A percentile compares a stretch with the other conserved stretches of the same genome.
Conservation (phyloP, 1,139 yeast species). For the Debaryomycetaceae sp. region DNA sequence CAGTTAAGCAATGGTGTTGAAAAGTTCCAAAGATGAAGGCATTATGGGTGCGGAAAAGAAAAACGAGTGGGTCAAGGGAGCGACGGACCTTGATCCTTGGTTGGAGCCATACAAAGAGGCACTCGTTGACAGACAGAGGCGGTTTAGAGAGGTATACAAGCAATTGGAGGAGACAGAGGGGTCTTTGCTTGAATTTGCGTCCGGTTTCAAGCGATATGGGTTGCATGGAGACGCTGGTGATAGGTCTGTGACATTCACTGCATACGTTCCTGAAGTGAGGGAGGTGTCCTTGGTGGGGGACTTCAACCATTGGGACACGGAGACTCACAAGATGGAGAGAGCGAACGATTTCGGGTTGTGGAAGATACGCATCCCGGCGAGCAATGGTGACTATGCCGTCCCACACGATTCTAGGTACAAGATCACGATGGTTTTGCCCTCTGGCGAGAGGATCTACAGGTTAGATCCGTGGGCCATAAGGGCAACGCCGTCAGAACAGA, state of each 20-base stretch:
- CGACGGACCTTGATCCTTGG: constrained; percentile 79
- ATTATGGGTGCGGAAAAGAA: neutral
- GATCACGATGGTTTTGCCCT: constrained; percentile 59
- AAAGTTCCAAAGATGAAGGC: neutral
- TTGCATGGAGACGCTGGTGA: constrained; percentile 56
- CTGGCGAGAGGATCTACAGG: constrained; percentile 72
- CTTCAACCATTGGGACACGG: constrained; percentile 77
- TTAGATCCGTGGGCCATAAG: constrained; percentile 87
- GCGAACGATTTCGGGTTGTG: constrained; percentile 69
- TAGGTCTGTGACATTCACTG: constrained; percentile 59
- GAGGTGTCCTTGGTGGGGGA: constrained; percentile 82
- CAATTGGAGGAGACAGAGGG: constrained; percentile 43
- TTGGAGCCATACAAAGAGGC: constrained; percentile 73
- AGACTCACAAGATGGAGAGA: constrained; percentile 51
- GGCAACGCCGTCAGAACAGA: constrained; percentile 64
- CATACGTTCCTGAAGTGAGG: constrained; percentile 88
- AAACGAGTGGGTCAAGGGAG: constrained; percentile 42
- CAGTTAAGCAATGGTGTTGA: neutral
- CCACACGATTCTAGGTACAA: constrained; percentile 81
- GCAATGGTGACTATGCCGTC: constrained; percentile 60
- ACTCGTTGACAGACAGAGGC: constrained; percentile 36
- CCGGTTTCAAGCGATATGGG: constrained; percentile 70
- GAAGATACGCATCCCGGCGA: constrained; percentile 52
- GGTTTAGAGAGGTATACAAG: constrained; percentile 50
- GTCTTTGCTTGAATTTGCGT: constrained; percentile 48